Percentiles rank a stretch among this genome's conserved stretches.
phyloP scores from a whole-genome alignment of 179 eudicot genomes.

The Heliamphora pulchella region DNA sequence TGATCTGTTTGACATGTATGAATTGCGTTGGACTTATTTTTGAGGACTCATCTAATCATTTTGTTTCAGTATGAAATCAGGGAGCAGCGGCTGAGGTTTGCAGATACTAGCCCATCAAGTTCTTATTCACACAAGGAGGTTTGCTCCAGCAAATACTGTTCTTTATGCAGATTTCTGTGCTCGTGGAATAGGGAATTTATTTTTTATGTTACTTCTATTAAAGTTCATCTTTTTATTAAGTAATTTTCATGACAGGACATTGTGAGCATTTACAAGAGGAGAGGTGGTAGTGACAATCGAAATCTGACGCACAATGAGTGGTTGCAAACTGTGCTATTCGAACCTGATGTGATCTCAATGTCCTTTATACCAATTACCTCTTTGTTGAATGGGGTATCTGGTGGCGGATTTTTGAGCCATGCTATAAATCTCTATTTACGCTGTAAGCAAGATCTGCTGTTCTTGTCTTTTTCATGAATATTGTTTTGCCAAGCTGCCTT shows the following conservation, averaged over 20 bases:
- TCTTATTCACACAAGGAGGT: slow-evolving; percentile 91
- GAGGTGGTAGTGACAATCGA: slow-evolving; percentile 77
- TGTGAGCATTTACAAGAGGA: slow-evolving; percentile 72
- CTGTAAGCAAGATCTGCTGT: slow-evolving; percentile 44
- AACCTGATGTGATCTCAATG: slow-evolving; percentile 91
- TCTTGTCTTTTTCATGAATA: not conserved
- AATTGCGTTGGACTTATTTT: not conserved
- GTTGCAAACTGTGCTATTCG: slow-evolving; percentile 73
- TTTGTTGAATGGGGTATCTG: slow-evolving; percentile 85
- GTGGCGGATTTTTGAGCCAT: slow-evolving; percentile 93
- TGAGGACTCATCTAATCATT: slow-evolving; percentile 13
- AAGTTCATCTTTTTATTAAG: not conserved
- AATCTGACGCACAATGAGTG: slow-evolving; percentile 65
- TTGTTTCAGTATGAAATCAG: slow-evolving; percentile 56
- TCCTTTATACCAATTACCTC: slow-evolving; percentile 96
- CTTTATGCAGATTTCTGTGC: not conserved
- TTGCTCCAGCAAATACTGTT: slow-evolving; percentile 11
- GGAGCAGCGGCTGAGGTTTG: slow-evolving; percentile 77
- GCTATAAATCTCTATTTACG: slow-evolving; percentile 94
- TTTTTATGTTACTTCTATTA: not conserved
- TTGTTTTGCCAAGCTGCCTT: not conserved
- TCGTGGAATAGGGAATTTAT: not conserved
- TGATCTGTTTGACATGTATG: not conserved
- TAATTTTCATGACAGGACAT: slow-evolving; percentile 48
- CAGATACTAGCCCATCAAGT: slow-evolving; percentile 65